These are phyloP conservation scores for Elongisporangium undulatum DNA, from an alignment of 352 stramenopile genomes.

Conservation along the genomic window DNA sequence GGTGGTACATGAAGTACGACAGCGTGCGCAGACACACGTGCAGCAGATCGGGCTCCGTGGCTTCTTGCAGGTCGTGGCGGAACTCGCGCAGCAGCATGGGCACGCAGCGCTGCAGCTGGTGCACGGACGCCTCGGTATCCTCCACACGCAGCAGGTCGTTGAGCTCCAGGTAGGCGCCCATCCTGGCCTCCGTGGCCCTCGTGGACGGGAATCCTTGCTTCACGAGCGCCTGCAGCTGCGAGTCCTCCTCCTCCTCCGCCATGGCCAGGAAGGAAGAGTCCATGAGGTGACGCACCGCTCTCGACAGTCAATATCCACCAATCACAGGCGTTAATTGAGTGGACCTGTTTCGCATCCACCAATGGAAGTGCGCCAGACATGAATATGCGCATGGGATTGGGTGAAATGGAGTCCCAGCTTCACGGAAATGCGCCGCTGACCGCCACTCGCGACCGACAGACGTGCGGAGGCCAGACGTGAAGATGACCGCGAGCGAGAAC, in stretches of 20 bases:
- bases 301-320: neutral
- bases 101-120: slow-evolving; percentile 27
- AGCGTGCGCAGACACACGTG: slow-evolving; percentile 47
- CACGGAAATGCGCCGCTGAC: slow-evolving; percentile 6
- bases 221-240: slow-evolving; percentile 28
- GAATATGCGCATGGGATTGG: neutral
- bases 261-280: slow-evolving; percentile 3
- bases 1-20: slow-evolving; percentile 67
- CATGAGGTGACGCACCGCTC: neutral
- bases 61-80: slow-evolving; percentile 39
- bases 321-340: neutral
- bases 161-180: slow-evolving; percentile 53
- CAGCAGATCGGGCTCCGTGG: slow-evolving; percentile 29
- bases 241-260: slow-evolving; percentile 14
- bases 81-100: slow-evolving; percentile 34
- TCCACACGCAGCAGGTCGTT: slow-evolving; percentile 52
- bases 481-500: slow-evolving; percentile 17
- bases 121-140: slow-evolving; percentile 43
- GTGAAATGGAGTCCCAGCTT: slow-evolving; percentile 4
- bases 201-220: slow-evolving; percentile 26
- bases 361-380: neutral
- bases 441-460: slow-evolving; percentile 1
- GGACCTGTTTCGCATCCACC: neutral
- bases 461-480: slow-evolving; percentile 4
- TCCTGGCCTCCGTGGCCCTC: slow-evolving; percentile 26